Evolutionary conservation across 129 eudicot genomes (phyloP).

Genomic region (Saposhnikovia divaricata): DNA sequence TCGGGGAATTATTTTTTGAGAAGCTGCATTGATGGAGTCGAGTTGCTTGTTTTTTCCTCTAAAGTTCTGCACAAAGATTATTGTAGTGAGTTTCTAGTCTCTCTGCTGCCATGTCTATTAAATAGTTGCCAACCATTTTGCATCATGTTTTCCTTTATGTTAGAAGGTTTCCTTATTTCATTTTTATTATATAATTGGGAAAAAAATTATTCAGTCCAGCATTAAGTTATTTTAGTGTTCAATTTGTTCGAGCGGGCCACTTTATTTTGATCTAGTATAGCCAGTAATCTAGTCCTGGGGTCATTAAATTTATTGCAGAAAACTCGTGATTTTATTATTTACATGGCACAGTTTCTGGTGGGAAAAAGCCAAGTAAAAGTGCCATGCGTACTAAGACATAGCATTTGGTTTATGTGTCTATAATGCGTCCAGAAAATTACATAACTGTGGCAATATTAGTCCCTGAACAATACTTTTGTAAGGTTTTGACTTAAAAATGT

Average conservation of each 20-base stretch:
- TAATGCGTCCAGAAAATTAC: no score
- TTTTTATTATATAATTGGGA: neutral
- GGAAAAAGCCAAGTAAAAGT: neutral
- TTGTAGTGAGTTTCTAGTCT: slow-evolving; percentile 34
- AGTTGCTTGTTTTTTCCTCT: slow-evolving; percentile 52
- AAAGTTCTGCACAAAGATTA: slow-evolving; percentile 12
- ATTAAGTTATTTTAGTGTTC: neutral
- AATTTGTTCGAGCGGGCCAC: neutral
- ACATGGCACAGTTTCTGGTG: neutral
- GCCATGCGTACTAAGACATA: neutral
- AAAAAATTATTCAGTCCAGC: neutral
- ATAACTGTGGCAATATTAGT: neutral
- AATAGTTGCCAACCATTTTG: neutral
- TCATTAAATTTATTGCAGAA: neutral
- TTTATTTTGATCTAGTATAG: neutral
- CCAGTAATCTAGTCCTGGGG: neutral
- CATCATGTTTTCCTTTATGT: neutral
- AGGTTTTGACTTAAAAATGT: neutral
- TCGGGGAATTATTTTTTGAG: slow-evolving; percentile 31
- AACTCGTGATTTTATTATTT: neutral
- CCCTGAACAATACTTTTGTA: neutral
- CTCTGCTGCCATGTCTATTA: neutral
- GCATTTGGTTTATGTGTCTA: neutral
- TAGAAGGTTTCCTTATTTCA: neutral
- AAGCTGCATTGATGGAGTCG: slow-evolving; percentile 35